These are phyloP conservation scores for Entomortierella beljakovae DNA, from an alignment of 192 early-diverging fungal species.

Conservation along the genomic window DNA sequence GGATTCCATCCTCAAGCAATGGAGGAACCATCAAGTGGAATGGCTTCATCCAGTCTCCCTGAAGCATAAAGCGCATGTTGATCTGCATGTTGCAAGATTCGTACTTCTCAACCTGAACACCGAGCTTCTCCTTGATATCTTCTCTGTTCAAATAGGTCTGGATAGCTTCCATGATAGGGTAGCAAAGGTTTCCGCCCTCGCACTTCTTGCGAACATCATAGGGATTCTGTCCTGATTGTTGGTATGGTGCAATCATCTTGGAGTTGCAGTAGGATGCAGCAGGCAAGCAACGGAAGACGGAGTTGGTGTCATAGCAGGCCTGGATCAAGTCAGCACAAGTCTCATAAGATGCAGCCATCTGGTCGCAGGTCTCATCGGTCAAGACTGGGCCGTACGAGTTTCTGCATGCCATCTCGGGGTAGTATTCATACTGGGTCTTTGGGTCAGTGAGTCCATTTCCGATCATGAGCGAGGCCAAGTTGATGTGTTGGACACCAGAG, in stretches of 20 bases:
- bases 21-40: constrained; percentile 73
- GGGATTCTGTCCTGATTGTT: constrained; percentile 86
- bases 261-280: constrained; percentile 88
- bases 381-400: constrained; percentile 83
- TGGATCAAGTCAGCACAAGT: constrained; percentile 81
- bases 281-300: constrained; percentile 84
- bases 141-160: constrained; percentile 82
- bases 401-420: constrained; percentile 81
- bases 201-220: constrained; percentile 95
- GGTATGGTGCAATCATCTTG: constrained; percentile 81
- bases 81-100: constrained; percentile 88
- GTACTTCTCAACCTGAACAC: constrained; percentile 75
- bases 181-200: constrained; percentile 87
- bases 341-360: constrained; percentile 80
- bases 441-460: constrained; percentile 96
- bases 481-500: constrained; percentile 62
- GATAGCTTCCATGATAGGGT: constrained; percentile 84
- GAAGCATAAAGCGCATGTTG: constrained; percentile 62
- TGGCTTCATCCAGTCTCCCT: constrained; percentile 78
- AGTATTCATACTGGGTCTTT: constrained; percentile 89
- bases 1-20: constrained; percentile 83
- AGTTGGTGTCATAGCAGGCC: constrained; percentile 88
- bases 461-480: constrained; percentile 82
- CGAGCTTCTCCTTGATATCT: constrained; percentile 81
- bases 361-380: constrained; percentile 74